phyloP scores from a whole-genome alignment of 352 stramenopile genomes.

The Phytophthora sansomeana region DNA sequence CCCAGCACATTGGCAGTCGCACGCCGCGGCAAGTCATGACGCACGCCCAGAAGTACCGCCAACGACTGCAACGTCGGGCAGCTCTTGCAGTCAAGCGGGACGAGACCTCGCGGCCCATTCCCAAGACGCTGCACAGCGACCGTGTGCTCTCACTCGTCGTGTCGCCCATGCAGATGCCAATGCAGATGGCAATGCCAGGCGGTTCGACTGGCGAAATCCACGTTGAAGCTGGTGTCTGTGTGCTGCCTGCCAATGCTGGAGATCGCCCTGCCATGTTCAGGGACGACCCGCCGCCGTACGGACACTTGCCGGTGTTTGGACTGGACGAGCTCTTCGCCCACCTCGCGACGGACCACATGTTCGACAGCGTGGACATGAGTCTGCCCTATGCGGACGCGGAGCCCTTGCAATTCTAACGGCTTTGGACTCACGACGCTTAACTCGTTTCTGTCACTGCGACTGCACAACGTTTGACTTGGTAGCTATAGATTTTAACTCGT shows the following conservation, averaged over 20 bases:
- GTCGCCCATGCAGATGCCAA: constrained; percentile 21
- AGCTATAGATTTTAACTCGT: constrained; percentile 6
- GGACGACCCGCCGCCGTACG: constrained; percentile 17
- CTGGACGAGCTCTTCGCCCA: constrained; percentile 28
- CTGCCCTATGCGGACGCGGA: constrained; percentile 23
- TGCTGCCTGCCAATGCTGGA: constrained; percentile 7
- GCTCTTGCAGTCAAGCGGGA: background rate
- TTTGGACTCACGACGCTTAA: background rate
- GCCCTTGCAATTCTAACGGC: constrained; percentile 26
- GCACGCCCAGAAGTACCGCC: constrained; percentile 48
- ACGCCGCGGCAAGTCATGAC: constrained; percentile 49
- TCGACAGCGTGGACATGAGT: constrained; percentile 29
- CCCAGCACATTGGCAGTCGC: constrained; percentile 38
- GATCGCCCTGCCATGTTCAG: constrained; percentile 4
- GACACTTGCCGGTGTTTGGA: constrained; percentile 13
- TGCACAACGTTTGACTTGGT: constrained; percentile 10
- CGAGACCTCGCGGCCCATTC: background rate
- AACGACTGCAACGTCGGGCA: constrained; percentile 25
- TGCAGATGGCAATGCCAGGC: constrained; percentile 15
- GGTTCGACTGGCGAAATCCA: constrained; percentile 35
- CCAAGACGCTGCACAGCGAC: constrained; percentile 7
- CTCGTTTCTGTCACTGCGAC: background rate
- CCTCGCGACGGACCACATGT: constrained; percentile 23
- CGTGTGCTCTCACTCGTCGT: constrained; percentile 29
- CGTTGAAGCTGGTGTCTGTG: constrained; percentile 31